phyloP scores from a whole-genome alignment of 176 grass and related monocot species.

The Juncus effusus region DNA sequence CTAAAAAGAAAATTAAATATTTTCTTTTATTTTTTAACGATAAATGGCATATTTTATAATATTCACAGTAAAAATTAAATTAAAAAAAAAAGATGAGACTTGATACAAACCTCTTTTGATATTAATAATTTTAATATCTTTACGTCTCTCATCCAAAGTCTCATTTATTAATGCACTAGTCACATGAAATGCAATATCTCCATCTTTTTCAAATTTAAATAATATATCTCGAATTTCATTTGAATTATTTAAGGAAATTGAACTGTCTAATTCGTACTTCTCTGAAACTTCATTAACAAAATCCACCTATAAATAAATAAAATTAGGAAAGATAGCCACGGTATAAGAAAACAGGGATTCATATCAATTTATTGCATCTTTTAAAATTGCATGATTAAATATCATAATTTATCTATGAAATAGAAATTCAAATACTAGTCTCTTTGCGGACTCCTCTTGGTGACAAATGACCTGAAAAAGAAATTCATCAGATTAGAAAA shows the following conservation, averaged over 20 bases:
- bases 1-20: conserved; percentile 38
- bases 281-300: conserved; percentile 18
- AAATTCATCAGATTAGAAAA: conserved; percentile 2
- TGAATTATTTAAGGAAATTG: conserved; percentile 4
- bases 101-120: conserved; percentile 51
- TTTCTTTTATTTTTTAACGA: no score
- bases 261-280: conserved; percentile 11
- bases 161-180: conserved; percentile 54
- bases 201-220: neutral
- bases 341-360: no score
- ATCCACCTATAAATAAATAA: conserved; percentile 3
- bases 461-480: conserved; percentile 55
- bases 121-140: conserved; percentile 46
- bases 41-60: no score
- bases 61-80: neutral
- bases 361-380: no score
- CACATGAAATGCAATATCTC: conserved; percentile 50
- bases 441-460: conserved; percentile 32
- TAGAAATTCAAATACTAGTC: no score
- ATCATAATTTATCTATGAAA: no score
- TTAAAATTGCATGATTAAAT: no score
- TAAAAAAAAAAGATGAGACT: neutral
- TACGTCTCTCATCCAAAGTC: conserved; percentile 41
- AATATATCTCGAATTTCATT: conserved; percentile 13
- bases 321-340: neutral